These are phyloP conservation scores for Leishmania arabica DNA, from an alignment of 208 protist species.

Conservation along the genomic window DNA sequence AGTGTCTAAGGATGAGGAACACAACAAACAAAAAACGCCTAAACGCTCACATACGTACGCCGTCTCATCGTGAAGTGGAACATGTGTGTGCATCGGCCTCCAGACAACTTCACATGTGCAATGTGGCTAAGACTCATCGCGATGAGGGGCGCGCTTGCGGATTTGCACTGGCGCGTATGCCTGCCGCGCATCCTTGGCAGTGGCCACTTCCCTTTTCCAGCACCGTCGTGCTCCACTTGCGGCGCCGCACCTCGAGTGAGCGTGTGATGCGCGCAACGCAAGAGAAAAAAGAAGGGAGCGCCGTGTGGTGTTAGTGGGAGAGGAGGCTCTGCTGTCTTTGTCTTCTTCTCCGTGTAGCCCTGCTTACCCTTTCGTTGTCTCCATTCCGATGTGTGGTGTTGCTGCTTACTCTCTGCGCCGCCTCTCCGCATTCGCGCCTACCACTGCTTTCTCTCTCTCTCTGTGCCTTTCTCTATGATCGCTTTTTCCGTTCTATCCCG, in stretches of 20 bases:
- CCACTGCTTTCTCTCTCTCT: slow-evolving; percentile 9
- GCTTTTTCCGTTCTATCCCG: slow-evolving; percentile 3
- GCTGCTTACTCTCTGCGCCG: background rate
- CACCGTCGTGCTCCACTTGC: background rate
- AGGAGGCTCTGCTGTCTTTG: background rate
- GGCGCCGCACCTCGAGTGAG: background rate
- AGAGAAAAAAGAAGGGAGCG: slow-evolving; percentile 4
- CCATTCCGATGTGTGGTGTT: slow-evolving; percentile 2
- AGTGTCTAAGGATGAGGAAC: slow-evolving; percentile 3
- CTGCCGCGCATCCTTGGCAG: background rate
- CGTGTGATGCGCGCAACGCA: background rate
- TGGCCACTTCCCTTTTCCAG: background rate
- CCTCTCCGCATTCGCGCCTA: slow-evolving; percentile 1
- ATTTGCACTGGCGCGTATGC: background rate
- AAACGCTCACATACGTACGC: background rate
- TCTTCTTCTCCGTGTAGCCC: background rate
- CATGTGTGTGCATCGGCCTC: background rate
- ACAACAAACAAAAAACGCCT: background rate
- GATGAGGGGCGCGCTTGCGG: background rate
- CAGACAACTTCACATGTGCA: background rate
- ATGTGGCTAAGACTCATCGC: background rate
- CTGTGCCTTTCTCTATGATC: background rate
- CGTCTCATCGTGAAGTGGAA: background rate
- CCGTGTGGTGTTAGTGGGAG: slow-evolving; percentile 1
- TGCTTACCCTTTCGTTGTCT: slow-evolving; percentile 13